A percentile compares a stretch with the other conserved stretches of the same genome.
These are phyloP conservation scores for Crithidia fasciculata DNA, from an alignment of 208 protist genomes.

Conservation along the genomic window DNA sequence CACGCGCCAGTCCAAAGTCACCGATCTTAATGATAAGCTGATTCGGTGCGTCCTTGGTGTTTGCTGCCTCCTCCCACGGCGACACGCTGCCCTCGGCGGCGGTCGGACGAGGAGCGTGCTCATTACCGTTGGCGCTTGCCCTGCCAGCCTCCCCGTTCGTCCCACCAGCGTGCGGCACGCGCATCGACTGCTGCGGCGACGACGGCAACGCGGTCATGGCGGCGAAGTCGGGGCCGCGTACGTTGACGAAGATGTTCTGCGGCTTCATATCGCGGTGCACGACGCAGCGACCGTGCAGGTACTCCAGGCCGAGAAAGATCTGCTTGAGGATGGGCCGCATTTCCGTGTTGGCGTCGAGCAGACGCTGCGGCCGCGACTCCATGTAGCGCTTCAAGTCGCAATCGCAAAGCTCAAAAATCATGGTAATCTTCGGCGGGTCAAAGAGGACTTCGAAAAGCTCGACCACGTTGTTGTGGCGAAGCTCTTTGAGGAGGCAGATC, in stretches of 20 bases:
- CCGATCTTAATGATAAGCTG: slow-evolving; percentile 81
- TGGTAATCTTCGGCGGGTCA: slow-evolving; percentile 95
- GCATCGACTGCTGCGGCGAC: background rate
- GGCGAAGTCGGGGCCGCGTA: slow-evolving; percentile 41
- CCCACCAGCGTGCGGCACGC: background rate
- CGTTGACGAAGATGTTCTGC: slow-evolving; percentile 89
- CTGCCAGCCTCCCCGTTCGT: slow-evolving; percentile 4
- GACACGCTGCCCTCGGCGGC: slow-evolving; percentile 8
- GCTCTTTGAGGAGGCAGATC: slow-evolving; percentile 94
- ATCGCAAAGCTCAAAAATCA: slow-evolving; percentile 98
- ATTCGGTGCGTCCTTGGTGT: slow-evolving; percentile 3
- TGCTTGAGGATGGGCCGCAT: slow-evolving; percentile 78
- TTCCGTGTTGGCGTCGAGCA: slow-evolving; percentile 54
- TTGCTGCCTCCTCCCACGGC: slow-evolving; percentile 15
- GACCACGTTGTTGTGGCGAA: slow-evolving; percentile 95
- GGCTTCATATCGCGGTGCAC: slow-evolving; percentile 93
- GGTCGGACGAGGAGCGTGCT: background rate
- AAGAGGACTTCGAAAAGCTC: slow-evolving; percentile 96
- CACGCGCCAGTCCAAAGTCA: slow-evolving; percentile 89
- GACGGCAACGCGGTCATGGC: slow-evolving; percentile 28
- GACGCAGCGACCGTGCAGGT: slow-evolving; percentile 78
- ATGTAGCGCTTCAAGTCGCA: slow-evolving; percentile 97
- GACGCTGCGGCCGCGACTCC: slow-evolving; percentile 55
- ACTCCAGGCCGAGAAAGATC: slow-evolving; percentile 75
- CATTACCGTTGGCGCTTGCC: background rate